Evolutionary conservation across 1,284 basidiomycete genomes (phyloP).

Genomic region (Agroathelia rolfsii): DNA sequence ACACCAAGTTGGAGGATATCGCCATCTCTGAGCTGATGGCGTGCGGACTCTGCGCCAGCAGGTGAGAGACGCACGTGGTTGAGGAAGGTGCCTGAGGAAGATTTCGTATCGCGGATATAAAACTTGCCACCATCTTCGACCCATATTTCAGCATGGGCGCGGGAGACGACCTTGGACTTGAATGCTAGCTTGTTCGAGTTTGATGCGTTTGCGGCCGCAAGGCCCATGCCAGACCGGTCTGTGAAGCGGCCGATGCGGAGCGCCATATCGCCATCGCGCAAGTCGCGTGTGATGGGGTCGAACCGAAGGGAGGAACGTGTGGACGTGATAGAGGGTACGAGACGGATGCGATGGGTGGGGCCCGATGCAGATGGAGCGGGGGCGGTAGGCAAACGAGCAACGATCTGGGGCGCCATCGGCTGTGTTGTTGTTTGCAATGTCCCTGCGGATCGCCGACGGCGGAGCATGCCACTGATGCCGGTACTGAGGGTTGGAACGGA

Average conservation of each 20-base stretch:
- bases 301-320: conserved; percentile 86
- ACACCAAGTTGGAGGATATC: conserved; percentile 95
- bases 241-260: conserved; percentile 91
- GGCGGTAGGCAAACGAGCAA: no score
- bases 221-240: conserved; percentile 64
- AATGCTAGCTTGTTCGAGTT: conserved; percentile 85
- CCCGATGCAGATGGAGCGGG: no score
- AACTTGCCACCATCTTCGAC: conserved; percentile 59
- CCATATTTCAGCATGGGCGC: conserved; percentile 95
- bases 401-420: no score
- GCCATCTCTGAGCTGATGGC: conserved; percentile 83
- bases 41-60: conserved; percentile 74
- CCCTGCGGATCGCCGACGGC: no score
- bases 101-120: conserved; percentile 87
- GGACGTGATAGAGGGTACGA: conserved; percentile 91
- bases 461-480: no score
- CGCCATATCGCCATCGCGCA: conserved; percentile 55
- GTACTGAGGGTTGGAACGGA: no score
- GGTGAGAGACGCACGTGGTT: conserved; percentile 88
- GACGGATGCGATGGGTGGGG: conserved; percentile 58
- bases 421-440: no score
- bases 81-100: conserved; percentile 88
- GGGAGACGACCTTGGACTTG: conserved; percentile 91
- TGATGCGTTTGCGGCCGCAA: conserved; percentile 60
- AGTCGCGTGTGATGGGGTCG: conserved; percentile 85